Evolutionary conservation across 345 rosid species (phyloP).

Genomic region (Pugionium cornutum): DNA sequence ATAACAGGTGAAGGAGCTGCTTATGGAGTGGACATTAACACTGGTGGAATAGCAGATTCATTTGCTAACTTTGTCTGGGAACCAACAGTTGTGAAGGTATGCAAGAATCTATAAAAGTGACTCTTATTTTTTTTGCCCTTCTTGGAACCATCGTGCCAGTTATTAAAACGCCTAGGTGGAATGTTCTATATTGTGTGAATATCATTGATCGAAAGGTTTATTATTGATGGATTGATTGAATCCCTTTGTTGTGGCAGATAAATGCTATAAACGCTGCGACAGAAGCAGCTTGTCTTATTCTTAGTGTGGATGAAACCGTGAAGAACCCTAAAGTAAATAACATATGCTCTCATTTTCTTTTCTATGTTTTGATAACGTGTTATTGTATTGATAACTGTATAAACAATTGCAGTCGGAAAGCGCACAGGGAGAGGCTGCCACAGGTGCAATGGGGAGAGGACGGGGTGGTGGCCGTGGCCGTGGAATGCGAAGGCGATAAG

Average conservation of each 20-base stretch:
- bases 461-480: slow-evolving; percentile 1
- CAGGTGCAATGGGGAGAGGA: background rate
- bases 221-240: background rate
- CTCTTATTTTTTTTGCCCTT: too few species aligned
- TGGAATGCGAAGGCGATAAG: background rate
- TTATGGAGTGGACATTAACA: background rate
- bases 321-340: background rate
- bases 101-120: background rate
- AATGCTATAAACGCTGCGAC: background rate
- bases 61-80: background rate
- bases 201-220: too few species aligned
- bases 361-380: background rate
- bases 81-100: background rate
- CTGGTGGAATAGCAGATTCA: slow-evolving; percentile 1
- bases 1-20: background rate
- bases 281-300: background rate
- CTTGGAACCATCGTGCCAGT: background rate
- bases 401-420: background rate
- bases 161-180: too few species aligned
- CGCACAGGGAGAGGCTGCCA: background rate
- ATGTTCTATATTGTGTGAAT: too few species aligned
- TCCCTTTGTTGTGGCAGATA: background rate
- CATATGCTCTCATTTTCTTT: background rate
- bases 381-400: too few species aligned
- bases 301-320: background rate